These are phyloP conservation scores for Candida schatavii DNA, from an alignment of 805 yeast species.

Conservation along the genomic window DNA sequence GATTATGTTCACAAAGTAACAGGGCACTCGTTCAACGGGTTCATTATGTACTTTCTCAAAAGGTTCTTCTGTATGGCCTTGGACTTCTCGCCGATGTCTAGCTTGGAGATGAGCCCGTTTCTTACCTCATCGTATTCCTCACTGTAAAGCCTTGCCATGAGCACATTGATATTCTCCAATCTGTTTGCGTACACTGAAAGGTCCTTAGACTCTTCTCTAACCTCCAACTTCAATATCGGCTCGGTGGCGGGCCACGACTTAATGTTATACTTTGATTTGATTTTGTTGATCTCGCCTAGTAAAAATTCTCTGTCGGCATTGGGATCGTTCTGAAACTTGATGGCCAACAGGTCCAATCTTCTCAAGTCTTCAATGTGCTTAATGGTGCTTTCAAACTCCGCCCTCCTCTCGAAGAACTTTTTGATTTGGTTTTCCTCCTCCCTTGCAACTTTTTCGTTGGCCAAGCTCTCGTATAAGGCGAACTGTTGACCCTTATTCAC, in stretches of 20 bases:
- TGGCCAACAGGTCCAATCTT: conserved; percentile 29
- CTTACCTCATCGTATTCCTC: conserved; percentile 19
- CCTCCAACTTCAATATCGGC: conserved; percentile 34
- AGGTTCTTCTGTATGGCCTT: conserved; percentile 64
- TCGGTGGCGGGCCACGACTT: conserved; percentile 41
- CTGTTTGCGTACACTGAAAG: conserved; percentile 28
- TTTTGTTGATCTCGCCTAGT: conserved; percentile 30
- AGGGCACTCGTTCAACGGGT: conserved; percentile 26
- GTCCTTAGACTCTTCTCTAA: conserved; percentile 26
- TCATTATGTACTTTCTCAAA: conserved; percentile 59
- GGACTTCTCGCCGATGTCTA: conserved; percentile 14
- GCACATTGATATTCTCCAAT: conserved; percentile 22
- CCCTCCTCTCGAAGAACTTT: conserved; percentile 50
- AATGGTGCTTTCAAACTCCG: conserved; percentile 22
- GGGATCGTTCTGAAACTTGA: conserved; percentile 22
- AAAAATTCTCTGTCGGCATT: conserved; percentile 17
- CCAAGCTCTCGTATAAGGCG: conserved; percentile 72
- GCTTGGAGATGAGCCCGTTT: conserved; percentile 23
- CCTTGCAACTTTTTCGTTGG: conserved; percentile 59
- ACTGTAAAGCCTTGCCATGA: conserved; percentile 32
- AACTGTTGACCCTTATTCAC: conserved; percentile 89
- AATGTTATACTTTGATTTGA: conserved; percentile 37
- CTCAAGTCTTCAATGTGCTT: conserved; percentile 38
- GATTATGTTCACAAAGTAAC: conserved; percentile 8
- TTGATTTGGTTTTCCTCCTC: conserved; percentile 61